A percentile compares a stretch with the other conserved stretches of the same genome.
Evolutionary conservation across 108 stramenopile species (phyloP).

Genomic region (Cyclostephanos tholiformis): DNA sequence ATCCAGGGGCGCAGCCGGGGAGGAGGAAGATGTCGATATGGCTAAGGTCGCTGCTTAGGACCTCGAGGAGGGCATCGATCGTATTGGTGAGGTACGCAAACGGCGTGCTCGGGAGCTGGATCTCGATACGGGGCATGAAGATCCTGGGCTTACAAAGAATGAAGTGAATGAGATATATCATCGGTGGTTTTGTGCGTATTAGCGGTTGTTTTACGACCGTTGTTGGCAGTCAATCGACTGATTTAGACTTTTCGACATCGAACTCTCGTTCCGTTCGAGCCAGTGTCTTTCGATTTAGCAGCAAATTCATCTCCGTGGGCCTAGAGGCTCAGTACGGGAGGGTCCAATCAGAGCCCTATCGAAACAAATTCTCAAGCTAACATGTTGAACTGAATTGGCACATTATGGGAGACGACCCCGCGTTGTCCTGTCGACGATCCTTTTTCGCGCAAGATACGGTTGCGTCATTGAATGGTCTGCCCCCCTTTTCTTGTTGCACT

Average conservation of each 20-base stretch:
- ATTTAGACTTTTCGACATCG: background rate
- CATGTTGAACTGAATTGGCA: too few relatives aligned
- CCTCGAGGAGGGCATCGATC: slow-evolving; percentile 32
- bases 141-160: slow-evolving; percentile 66
- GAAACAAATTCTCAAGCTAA: too few relatives aligned
- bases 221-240: background rate
- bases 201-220: background rate
- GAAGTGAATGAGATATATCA: slow-evolving; percentile 13
- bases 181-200: background rate
- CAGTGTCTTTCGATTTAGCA: too few relatives aligned
- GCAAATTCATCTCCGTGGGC: too few relatives aligned
- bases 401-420: too few relatives aligned
- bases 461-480: background rate
- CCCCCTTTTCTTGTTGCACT: too few relatives aligned
- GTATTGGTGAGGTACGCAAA: slow-evolving; percentile 63
- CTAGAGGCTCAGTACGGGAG: too few relatives aligned
- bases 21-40: slow-evolving; percentile 1
- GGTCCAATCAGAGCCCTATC: too few relatives aligned
- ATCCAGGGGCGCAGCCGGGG: background rate
- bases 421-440: background rate
- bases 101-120: slow-evolving; percentile 69
- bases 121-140: slow-evolving; percentile 84
- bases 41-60: slow-evolving; percentile 10
- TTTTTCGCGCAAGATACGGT: background rate
- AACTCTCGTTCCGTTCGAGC: too few relatives aligned